Evolutionary conservation across 2,329 filamentous ascomycete genomes (phyloP).

Genomic region (Colletotrichum neosansevieriae): DNA sequence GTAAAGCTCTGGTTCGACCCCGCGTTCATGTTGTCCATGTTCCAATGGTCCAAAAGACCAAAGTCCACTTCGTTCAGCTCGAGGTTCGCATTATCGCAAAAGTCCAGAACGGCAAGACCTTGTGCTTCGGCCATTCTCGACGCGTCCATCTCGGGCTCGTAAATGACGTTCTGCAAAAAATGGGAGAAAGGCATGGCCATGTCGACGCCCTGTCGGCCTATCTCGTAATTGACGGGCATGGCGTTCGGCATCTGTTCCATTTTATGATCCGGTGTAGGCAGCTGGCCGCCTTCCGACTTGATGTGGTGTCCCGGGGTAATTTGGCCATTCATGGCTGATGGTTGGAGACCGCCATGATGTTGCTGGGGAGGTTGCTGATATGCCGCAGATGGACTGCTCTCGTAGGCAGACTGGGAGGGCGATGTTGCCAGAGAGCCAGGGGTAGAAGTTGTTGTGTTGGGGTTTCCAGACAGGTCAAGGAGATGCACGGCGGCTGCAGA

Average conservation of each 20-base stretch:
- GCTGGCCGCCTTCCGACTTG: constrained; percentile 50
- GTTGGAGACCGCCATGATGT: constrained; percentile 38
- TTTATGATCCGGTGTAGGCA: constrained; percentile 51
- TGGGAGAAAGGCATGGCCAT: constrained; percentile 58
- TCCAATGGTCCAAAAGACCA: constrained; percentile 63
- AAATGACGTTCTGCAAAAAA: constrained; percentile 64
- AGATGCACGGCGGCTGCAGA: constrained; percentile 58
- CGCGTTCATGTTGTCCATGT: constrained; percentile 53
- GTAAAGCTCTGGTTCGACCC: constrained; percentile 45
- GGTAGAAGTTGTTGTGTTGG: constrained; percentile 43
- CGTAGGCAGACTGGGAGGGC: constrained; percentile 40
- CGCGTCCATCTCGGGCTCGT: constrained; percentile 56
- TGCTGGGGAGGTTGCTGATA: constrained; percentile 42
- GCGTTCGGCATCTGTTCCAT: constrained; percentile 44
- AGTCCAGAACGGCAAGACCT: constrained; percentile 60
- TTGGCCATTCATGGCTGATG: constrained; percentile 45
- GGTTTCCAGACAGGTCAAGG: constrained; percentile 56
- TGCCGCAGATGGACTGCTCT: constrained; percentile 41
- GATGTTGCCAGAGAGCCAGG: constrained; percentile 40
- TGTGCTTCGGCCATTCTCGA: constrained; percentile 52
- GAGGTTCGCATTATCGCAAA: constrained; percentile 62
- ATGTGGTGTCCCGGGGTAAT: constrained; percentile 44
- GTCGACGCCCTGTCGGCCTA: constrained; percentile 33
- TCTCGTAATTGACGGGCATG: constrained; percentile 31
- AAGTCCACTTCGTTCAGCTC: constrained; percentile 67